Base-by-base conservation (phyloP, 495 filamentous ascomycete species). In the Lindgomyces ingoldianus region DNA sequence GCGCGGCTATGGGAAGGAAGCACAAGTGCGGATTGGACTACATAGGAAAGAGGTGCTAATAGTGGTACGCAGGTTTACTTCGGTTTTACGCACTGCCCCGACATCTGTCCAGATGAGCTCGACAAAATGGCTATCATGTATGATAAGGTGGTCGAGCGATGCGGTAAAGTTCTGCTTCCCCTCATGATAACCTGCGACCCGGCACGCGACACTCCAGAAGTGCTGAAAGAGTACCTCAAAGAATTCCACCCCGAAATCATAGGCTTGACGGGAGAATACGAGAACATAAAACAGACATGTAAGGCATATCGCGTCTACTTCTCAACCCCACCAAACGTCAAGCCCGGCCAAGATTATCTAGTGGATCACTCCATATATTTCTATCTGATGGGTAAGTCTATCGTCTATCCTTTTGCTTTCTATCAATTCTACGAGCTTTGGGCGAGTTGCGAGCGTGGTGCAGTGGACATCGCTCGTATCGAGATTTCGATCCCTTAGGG, bases 341-440 rank as follows among this genome's bases (percentile, higher is more conserved):
- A 93, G 80, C 86, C 91, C 1, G 94, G 91, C 9, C 90, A 96
- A 80, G 94, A 98, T 75, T 98, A 98, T 77, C 76, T 98, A 64
- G 94, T 98, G 41, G 94, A 98, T 77, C 94, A 98, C 78, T 96
- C 91, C 72, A 98, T 98, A 65, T 98, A 98, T 81, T 98, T 98
- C 73, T 98, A 98, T 75, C 77, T 98, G 63, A 98, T 98, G 94
- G 87, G 86, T 88, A 77, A 75, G 84, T 78, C 21, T 47, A 39
- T 41, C 44, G 52, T 39, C 29, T 33, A 25, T 51, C 19, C 30
- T 33, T 24, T 41, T 51, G n/a, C n/a, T 14, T 19, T 27, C 25
- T 19, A 24, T 57, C 60, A 27, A 49, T 46, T 18, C n/a, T 46
- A 8, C 44, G n/a, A 9, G 10, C 46, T 49, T 25, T 22, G 10